phyloP scores from a whole-genome alignment of 2,329 filamentous ascomycete genomes.

The Pestalotiopsis sp. region DNA sequence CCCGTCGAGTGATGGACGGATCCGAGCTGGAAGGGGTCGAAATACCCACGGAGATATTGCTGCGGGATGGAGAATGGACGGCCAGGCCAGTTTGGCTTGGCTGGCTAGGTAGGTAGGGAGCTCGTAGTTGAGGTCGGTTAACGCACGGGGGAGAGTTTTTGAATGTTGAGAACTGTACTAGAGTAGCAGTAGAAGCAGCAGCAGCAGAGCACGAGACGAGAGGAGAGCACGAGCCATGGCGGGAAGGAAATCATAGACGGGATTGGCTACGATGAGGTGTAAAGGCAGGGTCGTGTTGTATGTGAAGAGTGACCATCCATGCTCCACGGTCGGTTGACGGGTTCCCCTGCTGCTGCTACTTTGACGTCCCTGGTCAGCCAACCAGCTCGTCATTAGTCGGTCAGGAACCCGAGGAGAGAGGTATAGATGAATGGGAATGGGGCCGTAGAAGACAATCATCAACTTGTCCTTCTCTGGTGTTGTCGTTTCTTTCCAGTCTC shows the following conservation, averaged over 20 bases:
- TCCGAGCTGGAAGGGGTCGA: neutral
- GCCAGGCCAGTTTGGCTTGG: neutral
- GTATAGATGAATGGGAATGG: neutral
- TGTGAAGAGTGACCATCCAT: neutral
- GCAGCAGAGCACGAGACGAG: neutral
- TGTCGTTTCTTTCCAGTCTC: neutral
- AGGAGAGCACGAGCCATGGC: slow-evolving; percentile 5
- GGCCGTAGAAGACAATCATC: neutral
- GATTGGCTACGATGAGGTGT: neutral
- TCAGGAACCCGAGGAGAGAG: neutral
- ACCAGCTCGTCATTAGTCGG: neutral
- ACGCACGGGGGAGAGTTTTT: neutral
- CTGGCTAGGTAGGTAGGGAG: neutral
- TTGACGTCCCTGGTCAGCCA: neutral
- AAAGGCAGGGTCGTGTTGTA: neutral
- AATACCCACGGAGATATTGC: neutral
- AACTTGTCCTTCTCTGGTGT: neutral
- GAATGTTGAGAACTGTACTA: neutral
- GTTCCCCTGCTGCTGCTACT: neutral
- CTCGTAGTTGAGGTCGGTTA: neutral
- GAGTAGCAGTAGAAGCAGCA: neutral
- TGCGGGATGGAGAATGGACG: neutral
- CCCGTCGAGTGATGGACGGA: neutral
- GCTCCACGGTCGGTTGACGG: neutral
- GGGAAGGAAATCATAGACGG: neutral